phyloP scores from a whole-genome alignment of 148 eudicot genomes.

The Rhododendron simsii region DNA sequence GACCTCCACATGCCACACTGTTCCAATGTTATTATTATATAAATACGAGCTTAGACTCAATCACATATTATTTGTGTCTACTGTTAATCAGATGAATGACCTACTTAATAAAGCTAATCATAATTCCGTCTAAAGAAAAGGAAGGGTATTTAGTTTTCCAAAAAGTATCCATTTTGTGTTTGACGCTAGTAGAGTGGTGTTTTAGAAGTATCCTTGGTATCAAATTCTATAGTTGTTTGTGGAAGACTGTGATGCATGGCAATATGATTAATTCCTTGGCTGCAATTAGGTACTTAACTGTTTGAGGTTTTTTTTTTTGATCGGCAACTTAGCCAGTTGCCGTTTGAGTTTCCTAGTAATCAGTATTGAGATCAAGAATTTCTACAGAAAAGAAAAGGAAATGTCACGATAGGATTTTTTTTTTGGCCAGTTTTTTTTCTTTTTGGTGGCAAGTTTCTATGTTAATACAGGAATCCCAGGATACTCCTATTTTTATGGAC shows the following conservation, averaged over 20 bases:
- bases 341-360: background rate
- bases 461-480: background rate
- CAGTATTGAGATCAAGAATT: background rate
- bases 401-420: background rate
- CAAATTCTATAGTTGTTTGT: background rate
- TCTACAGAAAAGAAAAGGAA: background rate
- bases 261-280: background rate
- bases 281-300: background rate
- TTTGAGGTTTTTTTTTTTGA: background rate
- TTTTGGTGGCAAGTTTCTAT: background rate
- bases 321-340: no score
- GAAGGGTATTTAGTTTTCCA: background rate
- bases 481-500: background rate
- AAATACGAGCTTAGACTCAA: background rate
- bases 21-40: background rate
- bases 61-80: background rate
- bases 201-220: background rate
- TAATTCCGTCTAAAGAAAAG: background rate
- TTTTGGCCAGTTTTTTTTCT: background rate
- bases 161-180: background rate
- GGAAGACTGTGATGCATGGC: background rate
- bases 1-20: background rate
- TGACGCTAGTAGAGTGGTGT: background rate
- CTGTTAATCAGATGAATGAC: background rate
- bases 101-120: background rate